Evolutionary conservation across 805 yeast genomes (phyloP).

Genomic region (Candida methanosorbosa): DNA sequence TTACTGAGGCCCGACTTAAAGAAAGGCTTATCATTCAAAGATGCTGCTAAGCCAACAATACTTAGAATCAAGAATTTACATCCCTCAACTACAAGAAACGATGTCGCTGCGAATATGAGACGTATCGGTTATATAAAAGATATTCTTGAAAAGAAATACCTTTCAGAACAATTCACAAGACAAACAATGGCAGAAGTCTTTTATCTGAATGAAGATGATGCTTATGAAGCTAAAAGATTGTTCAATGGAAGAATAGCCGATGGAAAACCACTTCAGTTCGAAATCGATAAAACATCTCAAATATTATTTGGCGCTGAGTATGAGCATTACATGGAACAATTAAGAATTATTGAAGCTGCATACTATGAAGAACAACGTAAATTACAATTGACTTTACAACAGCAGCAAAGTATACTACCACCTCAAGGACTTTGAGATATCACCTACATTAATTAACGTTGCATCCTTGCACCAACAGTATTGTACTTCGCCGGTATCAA

Average conservation of each 20-base stretch:
- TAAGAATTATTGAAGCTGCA: too few species aligned
- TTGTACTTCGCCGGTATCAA: too few species aligned
- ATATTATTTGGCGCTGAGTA: too few species aligned
- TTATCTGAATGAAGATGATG: conserved; percentile 18
- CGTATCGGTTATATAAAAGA: conserved; percentile 11
- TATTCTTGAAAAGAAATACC: conserved; percentile 18
- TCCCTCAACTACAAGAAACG: conserved; percentile 21
- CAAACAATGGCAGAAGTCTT: conserved; percentile 30
- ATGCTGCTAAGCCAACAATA: conserved; percentile 14
- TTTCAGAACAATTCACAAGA: conserved; percentile 15
- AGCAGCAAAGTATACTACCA: too few species aligned
- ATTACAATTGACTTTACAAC: too few species aligned
- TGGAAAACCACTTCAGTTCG: conserved; percentile 30
- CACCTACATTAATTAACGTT: too few species aligned
- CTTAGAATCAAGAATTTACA: conserved; percentile 22
- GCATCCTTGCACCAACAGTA: too few species aligned
- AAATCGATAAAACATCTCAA: conserved; percentile 16
- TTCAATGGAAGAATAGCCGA: conserved; percentile 40
- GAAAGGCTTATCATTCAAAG: too few species aligned
- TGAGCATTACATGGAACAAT: too few species aligned
- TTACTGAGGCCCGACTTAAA: too few species aligned
- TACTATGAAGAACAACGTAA: too few species aligned
- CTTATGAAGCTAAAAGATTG: conserved; percentile 21
- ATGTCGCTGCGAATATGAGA: conserved; percentile 18
- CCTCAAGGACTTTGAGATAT: too few species aligned